Evolutionary conservation across 495 filamentous ascomycete genomes (phyloP), one percentile per base, ranked within the genome.

Genomic region (Xylaria longipes): DNA sequence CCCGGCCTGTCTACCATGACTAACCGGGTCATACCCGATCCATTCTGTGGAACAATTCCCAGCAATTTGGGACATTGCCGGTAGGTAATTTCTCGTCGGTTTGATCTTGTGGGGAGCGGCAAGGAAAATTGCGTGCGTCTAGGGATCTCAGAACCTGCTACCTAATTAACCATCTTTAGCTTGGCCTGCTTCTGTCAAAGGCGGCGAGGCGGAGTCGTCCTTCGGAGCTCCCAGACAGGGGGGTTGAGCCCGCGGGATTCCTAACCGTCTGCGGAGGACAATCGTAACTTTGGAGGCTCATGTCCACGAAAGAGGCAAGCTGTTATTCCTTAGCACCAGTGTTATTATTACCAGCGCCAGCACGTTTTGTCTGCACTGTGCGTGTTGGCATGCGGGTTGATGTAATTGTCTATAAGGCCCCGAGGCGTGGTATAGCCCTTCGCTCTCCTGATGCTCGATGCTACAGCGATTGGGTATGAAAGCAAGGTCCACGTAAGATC

Each of bases 61-160:
- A 66, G 69, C 61, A 71, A 65, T 48, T 65, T 66, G 69, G 69
- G 62, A 48, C 68, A 39, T 63, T 37, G 37, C 56, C 56, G 68
- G 29, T 41, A 62, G 41, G 66, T 35, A 60, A 58, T 65, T 66
- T 66, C 45, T 66, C 64, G 56, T 72, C 60, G 65, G 63, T 70
- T 57, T 76, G 76, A 74, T 75, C 75, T 71, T 74, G 75, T 77
- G 73, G 75, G 68, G 73, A 76, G 73, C 77, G 74, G 75, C 71
- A 79, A 72, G 73, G 72, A 77, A 77, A 77, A 77, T 79, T 76
- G 72, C 77, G 73, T 77, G 75, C 75, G 72, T 74, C 70, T 31
- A 71, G 62, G 50, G 29, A 54, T 22, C 57, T 33, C 43, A 39
- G 37, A 41, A 9, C 46, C 60, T 48, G 17, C 35, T n/a, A n/a